These are phyloP conservation scores for Alternaria longipes DNA, from an alignment of 2,329 filamentous ascomycete genomes.

Conservation along the genomic window DNA sequence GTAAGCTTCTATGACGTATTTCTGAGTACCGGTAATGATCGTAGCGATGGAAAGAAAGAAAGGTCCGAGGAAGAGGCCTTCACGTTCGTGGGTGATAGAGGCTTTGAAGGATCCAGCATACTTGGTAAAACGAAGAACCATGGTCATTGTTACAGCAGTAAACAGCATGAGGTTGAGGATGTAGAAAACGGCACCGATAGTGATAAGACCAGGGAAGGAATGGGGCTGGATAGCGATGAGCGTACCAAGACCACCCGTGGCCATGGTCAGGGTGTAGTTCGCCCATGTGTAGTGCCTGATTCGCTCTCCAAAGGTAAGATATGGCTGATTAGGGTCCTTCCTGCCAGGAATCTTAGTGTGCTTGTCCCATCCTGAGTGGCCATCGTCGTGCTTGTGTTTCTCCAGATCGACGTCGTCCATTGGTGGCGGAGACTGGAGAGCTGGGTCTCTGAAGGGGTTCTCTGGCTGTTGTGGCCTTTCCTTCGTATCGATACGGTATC, in stretches of 20 bases:
- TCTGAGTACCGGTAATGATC: conserved; percentile 55
- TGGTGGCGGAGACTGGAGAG: conserved; percentile 24
- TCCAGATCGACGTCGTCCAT: conserved; percentile 39
- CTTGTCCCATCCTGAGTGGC: conserved; percentile 33
- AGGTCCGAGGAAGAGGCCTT: conserved; percentile 60
- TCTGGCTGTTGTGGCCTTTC: conserved; percentile 28
- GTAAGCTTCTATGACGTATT: conserved; percentile 46
- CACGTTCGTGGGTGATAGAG: conserved; percentile 61
- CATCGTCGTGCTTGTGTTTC: conserved; percentile 38
- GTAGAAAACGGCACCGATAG: conserved; percentile 62
- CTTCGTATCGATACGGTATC: conserved; percentile 40
- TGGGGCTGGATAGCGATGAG: conserved; percentile 56
- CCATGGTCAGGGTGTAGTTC: conserved; percentile 60
- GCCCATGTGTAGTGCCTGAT: conserved; percentile 58
- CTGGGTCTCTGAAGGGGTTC: conserved; percentile 30
- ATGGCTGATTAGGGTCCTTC: conserved; percentile 47
- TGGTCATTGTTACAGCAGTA: conserved; percentile 37
- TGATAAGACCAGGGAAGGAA: conserved; percentile 59
- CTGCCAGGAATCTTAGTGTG: conserved; percentile 39
- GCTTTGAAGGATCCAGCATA: conserved; percentile 56
- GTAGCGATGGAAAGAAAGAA: conserved; percentile 54
- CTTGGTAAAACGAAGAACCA: conserved; percentile 57
- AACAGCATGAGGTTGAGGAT: conserved; percentile 62
- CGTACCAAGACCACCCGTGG: conserved; percentile 58
- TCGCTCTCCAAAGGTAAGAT: conserved; percentile 38